Base-by-base conservation (phyloP, 306 rosid species). In the Quercus agrifolia region DNA sequence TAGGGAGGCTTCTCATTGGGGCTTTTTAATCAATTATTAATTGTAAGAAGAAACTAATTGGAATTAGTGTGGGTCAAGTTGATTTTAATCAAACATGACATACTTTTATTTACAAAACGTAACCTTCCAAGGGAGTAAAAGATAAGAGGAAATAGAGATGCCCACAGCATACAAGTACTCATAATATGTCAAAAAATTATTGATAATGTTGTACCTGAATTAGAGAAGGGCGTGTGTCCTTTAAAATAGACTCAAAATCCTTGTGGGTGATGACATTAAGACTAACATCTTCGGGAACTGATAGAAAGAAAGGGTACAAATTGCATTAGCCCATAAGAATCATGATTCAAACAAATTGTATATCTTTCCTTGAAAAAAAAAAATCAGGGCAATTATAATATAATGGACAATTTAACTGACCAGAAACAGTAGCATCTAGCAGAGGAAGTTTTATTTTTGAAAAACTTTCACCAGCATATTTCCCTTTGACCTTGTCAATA, bases 361-460 rank as follows among this genome's bases (percentile, higher is more conserved):
- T 38, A 67, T 20, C 52, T 64, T 74, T 8, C 25, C 27, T 68
- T 1, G 17, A 35, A 35, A 33, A 35, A 61, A 55, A 52, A 57
- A 31, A 33, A 54, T 18, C 70, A 80, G 68, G 46, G 23, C 52
- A 44, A 69, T 58, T 70, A 4, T 49, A 61, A 14, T 67, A 55
- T 15, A 54, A 85, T 10, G 15, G 75, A 83, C 18, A 66, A 61
- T 79, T 77, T 59, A 61, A 89, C 98, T 70, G 80, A 95, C 97
- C 93, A 51, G 86, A 75, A 81, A 85, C 58, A 56, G 80, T 74
- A 51, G 84, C 82, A 19, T 89, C 89, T 68, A 93, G 80, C 44
- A 95, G 77, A 30, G 99, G 98, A 77, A 93, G 79, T 69, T 80
- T 84, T 74, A 88, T 74, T 15, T 78, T 84, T 71, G 94, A 89